Evolutionary conservation across 768 basidiomycete genomes (phyloP), one percentile per base, ranked within the genome.

Genomic region (Neoboletus magnificus): DNA sequence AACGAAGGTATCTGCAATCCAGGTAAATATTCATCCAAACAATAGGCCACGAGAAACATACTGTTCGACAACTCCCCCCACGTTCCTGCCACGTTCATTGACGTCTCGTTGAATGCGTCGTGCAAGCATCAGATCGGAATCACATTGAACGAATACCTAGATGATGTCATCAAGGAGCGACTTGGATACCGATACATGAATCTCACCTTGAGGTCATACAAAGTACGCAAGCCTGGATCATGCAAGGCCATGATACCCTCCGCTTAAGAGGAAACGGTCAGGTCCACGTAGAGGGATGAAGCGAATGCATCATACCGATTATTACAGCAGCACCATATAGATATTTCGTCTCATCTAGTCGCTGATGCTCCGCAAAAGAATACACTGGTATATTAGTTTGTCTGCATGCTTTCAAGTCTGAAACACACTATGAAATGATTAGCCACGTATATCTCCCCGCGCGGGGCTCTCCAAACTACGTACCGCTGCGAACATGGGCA

Each of bases 81-180:
- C 87, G 52, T 79, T 85, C 51, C 97, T 77, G 0, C 91, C 92
- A 43, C 97, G 82, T 69, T 99, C 94, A 63, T 84, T 82, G 18
- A 91, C 82, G 65, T 98, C 97, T 52, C 97, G 80, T 59, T 83
- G 79, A 51, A 99, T 88, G 37, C 97, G 84, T 54, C 97, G 84
- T 1, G 96, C 93, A 46, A 99, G 86, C 97, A 99, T 99, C 22
- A 98, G 75, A 70, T 99, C 97, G 9, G 94, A 88, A 68, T 98
- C 94, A 56, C 89, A 91, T 76, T 96, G 91, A 8, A 94, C 93
- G 59, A 92, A 94, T 5, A 94, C 78, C 88, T 91, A 52, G 9
- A 45, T 8, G 16, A 30, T 4, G 33, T 57, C 27, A 48, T 57
- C 27, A 48, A 18, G 42, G 0, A 41, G 40, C 11, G 30, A 53